Evolutionary conservation across 1,139 yeast genomes (phyloP), one percentile per base, ranked within the genome.

Genomic region (Scheffersomyces titani): DNA sequence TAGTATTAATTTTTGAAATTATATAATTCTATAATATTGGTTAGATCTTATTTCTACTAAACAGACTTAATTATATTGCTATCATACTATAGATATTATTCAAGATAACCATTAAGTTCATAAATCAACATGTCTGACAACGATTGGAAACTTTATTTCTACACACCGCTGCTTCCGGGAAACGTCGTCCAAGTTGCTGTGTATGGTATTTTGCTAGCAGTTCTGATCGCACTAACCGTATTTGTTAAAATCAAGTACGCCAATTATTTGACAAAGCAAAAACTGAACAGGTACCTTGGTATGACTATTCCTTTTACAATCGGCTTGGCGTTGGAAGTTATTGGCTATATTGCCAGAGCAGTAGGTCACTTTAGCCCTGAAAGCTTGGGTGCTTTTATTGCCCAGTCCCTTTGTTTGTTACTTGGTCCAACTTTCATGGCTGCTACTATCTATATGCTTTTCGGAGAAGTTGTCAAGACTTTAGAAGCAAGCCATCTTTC

Each of bases 391-490:
- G 70, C 78, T 0, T 81, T 72, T 60, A 68, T 76, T 48, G 61
- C 70, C 5, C 82, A 79, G 60, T 59, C 76, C 0, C 47, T 57
- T 16, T 63, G 75, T 7, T 63, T 76, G 19, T 16, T 80, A 51
- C 65, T 81, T 30, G 80, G 84, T 0, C 84, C 85, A 2, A 71
- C 80, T 1, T 65, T 81, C 50, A 71, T 72, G 57, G 80, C 83
- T 0, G 84, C 82, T 1, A 66, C 82, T 0, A 71, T 78, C 50
- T 81, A 80, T 63, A 80, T 81, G 83, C 53, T 71, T 2, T 73
- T 80, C 54, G 80, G 79, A 19, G 68, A 77, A 52, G 56, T 80
- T 54, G 62, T 77, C 19, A 59, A 57, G 22, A 54, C 63, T 19
- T 56, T 76, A 53, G 63, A 65, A 36, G 74, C 75, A 19, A 70